Conservation (phyloP, 2,329 filamentous ascomycete species). For the Colletotrichum plurivorum region DNA sequence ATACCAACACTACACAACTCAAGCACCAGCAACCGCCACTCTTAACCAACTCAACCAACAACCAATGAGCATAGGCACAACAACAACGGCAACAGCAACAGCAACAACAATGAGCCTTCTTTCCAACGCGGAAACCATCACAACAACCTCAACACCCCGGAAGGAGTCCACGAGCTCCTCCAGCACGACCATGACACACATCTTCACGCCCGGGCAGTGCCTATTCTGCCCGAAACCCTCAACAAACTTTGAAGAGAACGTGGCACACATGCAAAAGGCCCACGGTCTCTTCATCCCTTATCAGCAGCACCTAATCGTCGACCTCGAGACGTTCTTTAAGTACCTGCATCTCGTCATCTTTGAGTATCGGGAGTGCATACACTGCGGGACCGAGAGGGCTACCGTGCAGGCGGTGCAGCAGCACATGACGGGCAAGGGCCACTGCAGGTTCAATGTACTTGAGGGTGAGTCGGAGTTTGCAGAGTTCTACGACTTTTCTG, state of each 20-base stretch:
- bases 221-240: constrained; percentile 57
- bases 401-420: constrained; percentile 62
- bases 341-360: constrained; percentile 65
- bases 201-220: constrained; percentile 51
- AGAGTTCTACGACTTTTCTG: constrained; percentile 54
- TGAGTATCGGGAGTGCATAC: constrained; percentile 64
- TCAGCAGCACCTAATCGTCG: constrained; percentile 55
- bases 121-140: too few relatives aligned
- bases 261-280: constrained; percentile 62
- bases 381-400: constrained; percentile 59
- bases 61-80: too few relatives aligned
- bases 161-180: too few relatives aligned
- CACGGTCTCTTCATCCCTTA: constrained; percentile 63
- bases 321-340: constrained; percentile 60
- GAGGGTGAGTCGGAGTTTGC: constrained; percentile 52
- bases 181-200: too few relatives aligned
- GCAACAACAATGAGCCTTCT: too few relatives aligned
- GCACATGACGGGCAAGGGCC: constrained; percentile 64
- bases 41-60: too few relatives aligned
- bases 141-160: too few relatives aligned
- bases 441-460: constrained; percentile 59
- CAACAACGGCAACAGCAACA: too few relatives aligned
- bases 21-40: too few relatives aligned
- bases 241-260: constrained; percentile 50
- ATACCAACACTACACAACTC: too few relatives aligned